Base-by-base conservation (phyloP, 805 yeast genomes). In the Pichia cephalocereana region DNA sequence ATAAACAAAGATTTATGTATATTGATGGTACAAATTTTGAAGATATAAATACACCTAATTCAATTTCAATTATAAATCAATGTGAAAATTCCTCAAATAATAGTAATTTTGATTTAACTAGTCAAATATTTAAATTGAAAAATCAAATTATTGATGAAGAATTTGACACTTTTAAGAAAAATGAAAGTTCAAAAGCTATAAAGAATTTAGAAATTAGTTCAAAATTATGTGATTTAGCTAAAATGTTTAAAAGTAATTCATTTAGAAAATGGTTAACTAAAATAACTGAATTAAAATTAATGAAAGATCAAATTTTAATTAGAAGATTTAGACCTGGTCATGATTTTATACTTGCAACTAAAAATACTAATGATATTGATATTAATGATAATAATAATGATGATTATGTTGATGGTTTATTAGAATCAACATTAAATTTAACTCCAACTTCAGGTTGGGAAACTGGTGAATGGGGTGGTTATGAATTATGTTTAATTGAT, bases 241-340 rank as follows among this genome's bases (percentile, higher is more conserved):
- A 69, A 9, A 74, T 90, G 51, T 69, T 88, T 56, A 74, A 75
- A 55, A 77, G 87, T 15, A 55, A 67, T 2, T 71, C 80, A 14
- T 90, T 86, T 65, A 74, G 75, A 43, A 81, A 82, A 61, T 90
- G 93, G 83, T 62, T 93, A 42, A 67, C 70, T 19, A 49, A 67
- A 3, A 62, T 90, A 3, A 84, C 96, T 0, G 75, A 80, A 15
- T 59, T 88, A 47, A 64, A 75, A 3, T 79, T 84, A 9, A 67
- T 79, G 4, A 75, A 82, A 44, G 86, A 84, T 53, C 86, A 83
- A 55, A 68, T 85, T 2, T 61, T 90, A 27, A 76, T 86, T 8
- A 76, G 99, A 59, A 72, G 97, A 53, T 93, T 93, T 69, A 78
- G 99, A 57, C 99, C 96, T 1, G 99, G 98, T 4, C 82, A 79